Base-by-base conservation (phyloP, 2,329 filamentous ascomycete genomes). In the Ascomycota sp. region DNA sequence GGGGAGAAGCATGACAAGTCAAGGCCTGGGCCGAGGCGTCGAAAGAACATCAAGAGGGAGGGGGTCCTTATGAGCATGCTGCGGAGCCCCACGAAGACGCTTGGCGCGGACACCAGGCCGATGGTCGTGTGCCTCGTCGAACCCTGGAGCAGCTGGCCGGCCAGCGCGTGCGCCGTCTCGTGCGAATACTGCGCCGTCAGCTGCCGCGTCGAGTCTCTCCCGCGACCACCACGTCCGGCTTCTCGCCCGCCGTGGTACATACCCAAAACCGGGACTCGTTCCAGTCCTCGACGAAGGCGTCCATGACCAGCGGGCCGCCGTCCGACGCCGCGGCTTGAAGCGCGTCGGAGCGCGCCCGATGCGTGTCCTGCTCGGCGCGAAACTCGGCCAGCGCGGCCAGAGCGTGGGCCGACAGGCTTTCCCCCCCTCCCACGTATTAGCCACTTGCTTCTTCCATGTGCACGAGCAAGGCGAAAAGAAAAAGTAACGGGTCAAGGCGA, bases 181-280 rank as follows among this genome's bases (percentile, higher is more conserved):
- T 83, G 72, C 7, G 69, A 70, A 46, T 81, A 82, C 73, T 76
- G 38, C 17, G n/a, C 20, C 15, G 2, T 24, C 7, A 13, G 29
- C 24, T 9, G 22, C 21, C 12, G 45, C 20, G 11, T 19, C 10
- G 19, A 11, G 15, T 4, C 20, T 17, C 4, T 17, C 15, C 15
- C 15, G 4, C 3, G 15, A 4, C 15, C 15, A 17, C 3, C 15
- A 3, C 3, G 15, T 4, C 15, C 15, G 15, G 15, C 3, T 4
- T 17, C n/a, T 17, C 15, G 15, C 15, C 15, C 3, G 15, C 15
- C 26, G 12, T 9, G 7, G 20, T 2, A 10, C 59, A 24, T 57
- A 79, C 73, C 79, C 80, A 89, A 44, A 89, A 89, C 51, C 86
- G 79, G 36, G 69, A 76, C 43, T 75, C 67, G 44, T 85, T 80